Base-by-base conservation (phyloP, 331 rosid genomes). In the Rosa hybrid region DNA sequence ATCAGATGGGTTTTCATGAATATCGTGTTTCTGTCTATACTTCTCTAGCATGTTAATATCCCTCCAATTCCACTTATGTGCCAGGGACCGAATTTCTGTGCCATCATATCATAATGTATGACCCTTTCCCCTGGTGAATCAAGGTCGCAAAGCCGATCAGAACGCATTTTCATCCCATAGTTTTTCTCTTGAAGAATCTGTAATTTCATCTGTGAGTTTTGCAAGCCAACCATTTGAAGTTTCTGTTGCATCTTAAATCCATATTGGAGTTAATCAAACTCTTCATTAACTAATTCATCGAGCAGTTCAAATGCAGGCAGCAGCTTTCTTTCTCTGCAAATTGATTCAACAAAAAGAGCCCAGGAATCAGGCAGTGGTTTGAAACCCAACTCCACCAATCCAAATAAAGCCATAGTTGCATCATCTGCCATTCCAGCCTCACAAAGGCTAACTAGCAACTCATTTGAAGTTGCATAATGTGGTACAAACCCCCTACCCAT, bases 381-480 rank as follows among this genome's bases (percentile, higher is more conserved):
- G 80, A 95, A 90, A 14, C 98, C 98, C 92, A 83, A 83, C 63
- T 87, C 94, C 63, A 87, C 72, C 85, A 95, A 86, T 78, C 80
- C 90, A 82, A 87, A 75, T 62, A 93, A 82, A 64, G 90, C 87
- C 63, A 38, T 25, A 54, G 82, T 87, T 50, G 96, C 98, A 79
- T 79, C 91, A 51, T 87, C 90, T 17, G 60, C 88, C 97, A 90
- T 90, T 53, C 90, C 91, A 5, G 88, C 92, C 74, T 86, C 81
- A 80, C 97, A 90, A 78, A 92, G 90, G 81, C 86, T 69, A 74
- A 89, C 87, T 81, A 95, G 83, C 83, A 90, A 76, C 69, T 86
- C 93, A 81, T 95, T 92, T 49, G 97, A 92, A 78, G 98, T 90
- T 48, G 91, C 98, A 80, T 88, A 83, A 84, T 94, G 98, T 18